Percentiles rank a stretch among this genome's conserved stretches.
phyloP scores from a whole-genome alignment of 345 rosid species.

The Salix caprea region DNA sequence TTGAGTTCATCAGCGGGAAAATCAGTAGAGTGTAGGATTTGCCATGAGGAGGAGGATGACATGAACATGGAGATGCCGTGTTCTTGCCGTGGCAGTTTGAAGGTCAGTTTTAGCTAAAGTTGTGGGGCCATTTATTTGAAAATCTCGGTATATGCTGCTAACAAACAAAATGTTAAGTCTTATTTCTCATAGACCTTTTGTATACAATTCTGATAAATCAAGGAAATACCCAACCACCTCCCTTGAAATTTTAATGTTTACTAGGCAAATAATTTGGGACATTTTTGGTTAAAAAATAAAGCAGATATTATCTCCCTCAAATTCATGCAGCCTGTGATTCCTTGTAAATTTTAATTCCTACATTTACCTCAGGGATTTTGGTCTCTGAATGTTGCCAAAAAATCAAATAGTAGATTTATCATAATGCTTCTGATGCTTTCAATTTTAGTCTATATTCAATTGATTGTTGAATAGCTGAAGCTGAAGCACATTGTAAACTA shows the following conservation, averaged over 20 bases:
- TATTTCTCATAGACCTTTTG: neutral
- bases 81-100: conserved; percentile 81
- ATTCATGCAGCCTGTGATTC: neutral
- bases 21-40: conserved; percentile 68
- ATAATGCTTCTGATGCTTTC: neutral
- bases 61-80: conserved; percentile 76
- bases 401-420: neutral
- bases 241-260: neutral
- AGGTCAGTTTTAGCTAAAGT: conserved; percentile 39
- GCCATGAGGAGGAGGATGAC: conserved; percentile 84
- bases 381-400: neutral
- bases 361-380: neutral
- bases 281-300: neutral
- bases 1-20: conserved; percentile 33
- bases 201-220: neutral
- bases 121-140: neutral
- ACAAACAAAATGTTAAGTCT: neutral
- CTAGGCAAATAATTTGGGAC: neutral
- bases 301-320: neutral
- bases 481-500: neutral
- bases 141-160: neutral
- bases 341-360: neutral
- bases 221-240: neutral
- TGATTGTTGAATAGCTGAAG: neutral
- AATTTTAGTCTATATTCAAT: neutral